phyloP scores from a whole-genome alignment of 305 asterid genomes.

The Rubia balearica region DNA sequence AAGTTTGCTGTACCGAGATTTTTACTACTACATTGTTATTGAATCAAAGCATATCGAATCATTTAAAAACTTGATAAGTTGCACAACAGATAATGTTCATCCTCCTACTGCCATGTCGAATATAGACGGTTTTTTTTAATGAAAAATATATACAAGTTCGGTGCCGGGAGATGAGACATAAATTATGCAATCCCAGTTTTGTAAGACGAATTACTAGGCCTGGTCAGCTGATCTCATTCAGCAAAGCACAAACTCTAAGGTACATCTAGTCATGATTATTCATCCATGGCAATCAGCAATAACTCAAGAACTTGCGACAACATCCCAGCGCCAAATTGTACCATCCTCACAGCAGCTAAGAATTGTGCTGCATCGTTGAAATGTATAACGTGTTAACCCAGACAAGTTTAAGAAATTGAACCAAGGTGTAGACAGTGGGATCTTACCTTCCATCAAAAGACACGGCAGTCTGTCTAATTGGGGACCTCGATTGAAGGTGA shows the following conservation, averaged over 20 bases:
- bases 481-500: slow-evolving; percentile 76
- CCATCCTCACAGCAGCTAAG: slow-evolving; percentile 98
- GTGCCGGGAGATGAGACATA: not conserved
- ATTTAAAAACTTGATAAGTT: not conserved
- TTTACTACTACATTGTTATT: not conserved
- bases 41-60: not conserved
- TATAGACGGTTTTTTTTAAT: too few species aligned
- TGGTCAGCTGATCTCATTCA: not conserved
- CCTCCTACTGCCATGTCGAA: not conserved
- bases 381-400: slow-evolving; percentile 5
- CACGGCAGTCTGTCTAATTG: slow-evolving; percentile 88
- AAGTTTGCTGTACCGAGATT: not conserved
- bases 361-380: slow-evolving; percentile 54
- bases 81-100: not conserved
- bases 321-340: slow-evolving; percentile 98
- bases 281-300: not conserved
- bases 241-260: not conserved
- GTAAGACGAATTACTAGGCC: not conserved
- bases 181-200: not conserved
- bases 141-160: not conserved
- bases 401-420: not conserved
- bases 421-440: not conserved
- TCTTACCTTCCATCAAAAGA: slow-evolving; percentile 87
- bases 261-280: not conserved
- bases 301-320: slow-evolving; percentile 51